phyloP scores from a whole-genome alignment of 192 early-diverging fungal genomes.

The Cetraspora pellucida region DNA sequence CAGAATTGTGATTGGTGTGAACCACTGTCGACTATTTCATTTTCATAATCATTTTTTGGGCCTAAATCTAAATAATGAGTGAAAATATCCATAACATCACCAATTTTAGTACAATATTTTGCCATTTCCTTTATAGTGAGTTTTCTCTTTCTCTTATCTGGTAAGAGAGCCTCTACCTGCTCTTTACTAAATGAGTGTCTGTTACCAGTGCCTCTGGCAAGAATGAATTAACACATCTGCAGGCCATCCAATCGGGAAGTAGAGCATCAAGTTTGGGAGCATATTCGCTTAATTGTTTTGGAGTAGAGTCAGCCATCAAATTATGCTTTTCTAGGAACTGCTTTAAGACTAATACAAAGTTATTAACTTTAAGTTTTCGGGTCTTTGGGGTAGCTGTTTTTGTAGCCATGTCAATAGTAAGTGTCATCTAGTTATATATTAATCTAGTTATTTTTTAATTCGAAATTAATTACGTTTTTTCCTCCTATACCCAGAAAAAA shows the following conservation, averaged over 20 bases:
- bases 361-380: neutral
- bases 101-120: neutral
- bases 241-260: neutral
- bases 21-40: neutral
- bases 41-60: neutral
- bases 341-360: too few relatives aligned
- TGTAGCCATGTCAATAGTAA: neutral
- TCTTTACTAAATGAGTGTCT: constrained; percentile 26
- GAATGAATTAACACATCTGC: neutral
- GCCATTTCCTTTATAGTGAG: too few relatives aligned
- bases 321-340: constrained; percentile 14
- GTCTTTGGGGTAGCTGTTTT: neutral
- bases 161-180: neutral
- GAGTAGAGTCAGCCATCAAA: neutral
- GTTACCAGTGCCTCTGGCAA: neutral
- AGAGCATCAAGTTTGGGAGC: neutral
- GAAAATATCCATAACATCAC: neutral
- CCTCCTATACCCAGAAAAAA: too few relatives aligned
- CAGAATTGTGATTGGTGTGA: neutral
- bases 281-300: neutral
- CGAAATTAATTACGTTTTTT: too few relatives aligned
- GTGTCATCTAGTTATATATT: neutral
- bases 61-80: neutral
- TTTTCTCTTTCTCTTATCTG: too few relatives aligned
- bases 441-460: neutral